Conservation (phyloP, 1,284 basidiomycete species). For the Thecaphora frezii region DNA sequence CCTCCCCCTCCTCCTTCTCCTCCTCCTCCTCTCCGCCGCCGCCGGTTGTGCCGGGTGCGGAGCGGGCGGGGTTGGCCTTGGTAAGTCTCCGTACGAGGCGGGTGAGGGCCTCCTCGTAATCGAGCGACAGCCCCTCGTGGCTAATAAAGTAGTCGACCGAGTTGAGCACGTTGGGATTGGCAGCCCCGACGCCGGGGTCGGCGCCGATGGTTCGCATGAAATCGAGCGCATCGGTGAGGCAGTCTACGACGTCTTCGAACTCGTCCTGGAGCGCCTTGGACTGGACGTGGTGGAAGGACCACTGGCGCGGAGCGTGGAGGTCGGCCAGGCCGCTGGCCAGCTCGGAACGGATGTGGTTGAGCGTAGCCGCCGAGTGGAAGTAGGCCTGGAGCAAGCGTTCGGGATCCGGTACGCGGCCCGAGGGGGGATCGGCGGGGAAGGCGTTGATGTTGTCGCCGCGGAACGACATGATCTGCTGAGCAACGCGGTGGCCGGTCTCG, state of each 20-base stretch:
- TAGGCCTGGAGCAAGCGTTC: constrained; percentile 83
- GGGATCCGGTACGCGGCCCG: constrained; percentile 81
- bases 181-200: constrained; percentile 59
- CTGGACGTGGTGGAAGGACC: constrained; percentile 90
- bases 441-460: constrained; percentile 97
- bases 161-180: constrained; percentile 71
- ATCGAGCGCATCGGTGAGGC: constrained; percentile 85
- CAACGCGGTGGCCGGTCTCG: constrained; percentile 37
- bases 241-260: constrained; percentile 81
- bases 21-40: constrained; percentile 16
- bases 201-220: constrained; percentile 87
- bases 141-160: constrained; percentile 95
- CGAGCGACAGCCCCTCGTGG: constrained; percentile 90
- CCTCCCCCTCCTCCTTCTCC: neutral
- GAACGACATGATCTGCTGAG: constrained; percentile 68
- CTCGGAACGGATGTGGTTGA: constrained; percentile 87
- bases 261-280: constrained; percentile 74
- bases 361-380: constrained; percentile 89
- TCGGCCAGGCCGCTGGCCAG: constrained; percentile 84
- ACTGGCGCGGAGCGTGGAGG: constrained; percentile 83
- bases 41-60: constrained; percentile 10
- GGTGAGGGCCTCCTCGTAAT: constrained; percentile 90
- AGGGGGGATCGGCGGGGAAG: constrained; percentile 62
- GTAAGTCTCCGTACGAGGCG: constrained; percentile 60
- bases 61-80: constrained; percentile 10